These are phyloP conservation scores for Mucor mucedo DNA, from an alignment of 371 early-diverging fungal genomes.

Conservation along the genomic window DNA sequence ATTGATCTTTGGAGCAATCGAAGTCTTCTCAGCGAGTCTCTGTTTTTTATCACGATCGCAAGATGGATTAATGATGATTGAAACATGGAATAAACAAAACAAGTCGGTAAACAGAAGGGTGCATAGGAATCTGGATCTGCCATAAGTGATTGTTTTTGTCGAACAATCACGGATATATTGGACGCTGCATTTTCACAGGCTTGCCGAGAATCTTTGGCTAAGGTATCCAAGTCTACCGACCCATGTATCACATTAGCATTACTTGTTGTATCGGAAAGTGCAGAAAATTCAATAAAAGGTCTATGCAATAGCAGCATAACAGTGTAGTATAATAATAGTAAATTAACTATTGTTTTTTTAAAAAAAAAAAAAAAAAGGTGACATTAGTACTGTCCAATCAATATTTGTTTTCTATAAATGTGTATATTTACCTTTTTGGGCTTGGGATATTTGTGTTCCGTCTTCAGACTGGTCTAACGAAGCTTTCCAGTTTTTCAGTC, in stretches of 20 bases:
- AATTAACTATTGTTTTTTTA: constrained; percentile 29
- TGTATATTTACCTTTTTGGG: constrained; percentile 44
- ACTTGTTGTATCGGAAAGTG: neutral
- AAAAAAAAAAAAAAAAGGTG: neutral
- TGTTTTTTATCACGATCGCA: constrained; percentile 37
- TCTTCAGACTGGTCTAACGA: constrained; percentile 29
- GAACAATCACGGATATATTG: constrained; percentile 31
- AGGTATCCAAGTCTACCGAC: constrained; percentile 25
- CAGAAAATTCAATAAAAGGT: constrained; percentile 49
- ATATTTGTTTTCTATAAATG: constrained; percentile 22
- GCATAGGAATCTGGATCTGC: constrained; percentile 32
- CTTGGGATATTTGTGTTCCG: constrained; percentile 25
- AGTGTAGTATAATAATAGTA: constrained; percentile 60
- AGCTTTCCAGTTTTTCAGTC: constrained; percentile 47
- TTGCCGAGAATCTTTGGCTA: constrained; percentile 40
- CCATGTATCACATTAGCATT: constrained; percentile 8
- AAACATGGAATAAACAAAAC: constrained; percentile 56
- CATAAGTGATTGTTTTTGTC: constrained; percentile 31
- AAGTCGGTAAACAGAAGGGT: constrained; percentile 46
- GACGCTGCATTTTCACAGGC: constrained; percentile 41
- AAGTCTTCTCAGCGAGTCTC: constrained; percentile 18
- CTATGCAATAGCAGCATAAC: constrained; percentile 59
- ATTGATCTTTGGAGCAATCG: constrained; percentile 33
- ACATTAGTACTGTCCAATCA: constrained; percentile 11
- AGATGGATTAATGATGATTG: constrained; percentile 46